Evolutionary conservation across 257 asterid genomes (phyloP).

Genomic region (Haberlea rhodopensis): DNA sequence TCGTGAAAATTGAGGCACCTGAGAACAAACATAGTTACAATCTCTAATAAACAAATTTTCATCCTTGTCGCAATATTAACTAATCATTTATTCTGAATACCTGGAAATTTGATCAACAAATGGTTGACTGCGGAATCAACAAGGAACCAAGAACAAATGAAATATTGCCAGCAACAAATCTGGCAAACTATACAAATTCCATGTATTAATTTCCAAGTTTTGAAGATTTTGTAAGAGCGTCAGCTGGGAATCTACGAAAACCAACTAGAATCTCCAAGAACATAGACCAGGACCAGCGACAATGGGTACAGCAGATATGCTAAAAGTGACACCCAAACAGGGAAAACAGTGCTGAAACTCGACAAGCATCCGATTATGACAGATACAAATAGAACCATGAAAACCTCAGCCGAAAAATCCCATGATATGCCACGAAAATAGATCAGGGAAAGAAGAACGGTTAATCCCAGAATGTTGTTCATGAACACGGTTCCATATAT

Average conservation of each 20-base stretch:
- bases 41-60: too few species aligned
- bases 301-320: constrained; percentile 38
- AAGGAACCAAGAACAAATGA: too few species aligned
- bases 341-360: constrained; percentile 32
- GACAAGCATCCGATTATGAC: constrained; percentile 34
- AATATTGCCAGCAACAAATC: too few species aligned
- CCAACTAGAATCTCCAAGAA: constrained; percentile 33
- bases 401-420: constrained; percentile 35
- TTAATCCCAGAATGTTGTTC: constrained; percentile 46
- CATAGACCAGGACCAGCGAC: constrained; percentile 34
- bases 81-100: too few species aligned
- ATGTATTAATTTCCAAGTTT: background rate
- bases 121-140: too few species aligned
- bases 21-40: too few species aligned
- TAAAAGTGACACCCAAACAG: constrained; percentile 30
- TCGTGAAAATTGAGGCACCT: too few species aligned
- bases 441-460: constrained; percentile 38
- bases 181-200: too few species aligned
- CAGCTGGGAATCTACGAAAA: background rate
- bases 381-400: constrained; percentile 33
- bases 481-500: constrained; percentile 44
- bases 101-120: too few species aligned
- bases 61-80: too few species aligned
- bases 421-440: constrained; percentile 37
- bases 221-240: background rate